phyloP scores from a whole-genome alignment of 176 grass and related monocot species.

The Triticum urartu region DNA sequence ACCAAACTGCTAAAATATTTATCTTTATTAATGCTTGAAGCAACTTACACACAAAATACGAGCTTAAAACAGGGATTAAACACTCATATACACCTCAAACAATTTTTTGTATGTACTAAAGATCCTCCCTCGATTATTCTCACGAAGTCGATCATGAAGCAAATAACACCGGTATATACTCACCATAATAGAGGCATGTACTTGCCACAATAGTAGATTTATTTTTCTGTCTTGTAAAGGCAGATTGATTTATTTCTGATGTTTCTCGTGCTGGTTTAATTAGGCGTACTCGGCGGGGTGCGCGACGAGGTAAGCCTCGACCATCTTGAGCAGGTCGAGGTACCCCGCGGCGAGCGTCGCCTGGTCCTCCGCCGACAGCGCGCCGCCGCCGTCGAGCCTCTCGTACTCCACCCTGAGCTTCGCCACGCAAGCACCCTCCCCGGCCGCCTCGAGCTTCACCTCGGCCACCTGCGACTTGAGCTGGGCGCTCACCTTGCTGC shows the following conservation, averaged over 20 bases:
- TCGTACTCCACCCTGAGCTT: conserved; percentile 41
- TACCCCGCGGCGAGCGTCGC: neutral
- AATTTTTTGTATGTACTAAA: too few relatives aligned
- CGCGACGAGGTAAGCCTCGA: conserved; percentile 47
- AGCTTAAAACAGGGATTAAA: too few relatives aligned
- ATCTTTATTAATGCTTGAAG: too few relatives aligned
- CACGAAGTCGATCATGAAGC: too few relatives aligned
- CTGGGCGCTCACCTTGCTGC: neutral
- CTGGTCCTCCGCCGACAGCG: conserved; percentile 19
- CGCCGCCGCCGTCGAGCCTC: neutral
- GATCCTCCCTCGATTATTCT: too few relatives aligned
- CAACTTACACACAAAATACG: too few relatives aligned
- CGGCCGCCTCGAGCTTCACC: conserved; percentile 22
- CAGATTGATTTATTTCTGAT: neutral
- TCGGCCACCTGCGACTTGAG: conserved; percentile 22
- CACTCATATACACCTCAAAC: too few relatives aligned
- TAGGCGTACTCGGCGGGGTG: conserved; percentile 27
- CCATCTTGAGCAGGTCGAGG: conserved; percentile 2
- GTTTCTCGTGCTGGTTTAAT: neutral
- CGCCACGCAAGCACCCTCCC: conserved; percentile 1
- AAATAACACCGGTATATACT: too few relatives aligned
- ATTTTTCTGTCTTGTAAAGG: too few relatives aligned
- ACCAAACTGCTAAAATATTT: too few relatives aligned
- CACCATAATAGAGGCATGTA: too few relatives aligned
- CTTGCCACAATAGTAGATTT: too few relatives aligned